These are phyloP conservation scores for Corylus avellana DNA, from an alignment of 306 rosid genomes.

Conservation along the genomic window DNA sequence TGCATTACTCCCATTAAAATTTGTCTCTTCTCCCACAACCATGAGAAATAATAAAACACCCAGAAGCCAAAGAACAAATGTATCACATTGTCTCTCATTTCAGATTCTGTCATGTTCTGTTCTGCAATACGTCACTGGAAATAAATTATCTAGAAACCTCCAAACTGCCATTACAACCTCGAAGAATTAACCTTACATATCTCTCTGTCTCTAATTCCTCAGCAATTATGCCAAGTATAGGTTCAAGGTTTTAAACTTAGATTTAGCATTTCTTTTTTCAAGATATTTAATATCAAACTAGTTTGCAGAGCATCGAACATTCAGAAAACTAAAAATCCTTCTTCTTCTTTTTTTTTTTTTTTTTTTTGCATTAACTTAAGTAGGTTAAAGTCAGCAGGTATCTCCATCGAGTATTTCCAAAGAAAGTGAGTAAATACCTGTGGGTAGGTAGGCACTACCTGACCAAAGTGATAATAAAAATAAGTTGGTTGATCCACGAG, in stretches of 20 bases:
- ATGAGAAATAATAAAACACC: not conserved
- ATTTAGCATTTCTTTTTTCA: not conserved
- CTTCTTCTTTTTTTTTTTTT: too few relatives aligned
- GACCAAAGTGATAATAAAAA: too few relatives aligned
- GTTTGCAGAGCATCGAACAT: not conserved
- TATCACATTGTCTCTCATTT: not conserved
- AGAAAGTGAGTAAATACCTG: too few relatives aligned
- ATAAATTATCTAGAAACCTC: conserved; percentile 7
- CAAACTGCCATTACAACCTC: not conserved
- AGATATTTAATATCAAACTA: not conserved
- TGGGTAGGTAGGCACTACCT: too few relatives aligned
- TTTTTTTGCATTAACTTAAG: too few relatives aligned
- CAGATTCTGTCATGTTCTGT: not conserved
- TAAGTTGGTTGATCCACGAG: too few relatives aligned
- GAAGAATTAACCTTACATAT: not conserved
- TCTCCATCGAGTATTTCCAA: too few relatives aligned
- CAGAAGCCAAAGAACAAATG: not conserved
- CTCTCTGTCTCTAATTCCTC: not conserved
- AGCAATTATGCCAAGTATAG: not conserved
- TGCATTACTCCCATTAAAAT: not conserved
- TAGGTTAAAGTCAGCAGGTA: too few relatives aligned
- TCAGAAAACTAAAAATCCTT: not conserved
- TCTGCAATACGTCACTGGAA: not conserved
- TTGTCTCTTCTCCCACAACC: not conserved
- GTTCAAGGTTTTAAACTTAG: not conserved